Evolutionary conservation across 1,284 basidiomycete genomes (phyloP).

Genomic region (Malassezia japonica): DNA sequence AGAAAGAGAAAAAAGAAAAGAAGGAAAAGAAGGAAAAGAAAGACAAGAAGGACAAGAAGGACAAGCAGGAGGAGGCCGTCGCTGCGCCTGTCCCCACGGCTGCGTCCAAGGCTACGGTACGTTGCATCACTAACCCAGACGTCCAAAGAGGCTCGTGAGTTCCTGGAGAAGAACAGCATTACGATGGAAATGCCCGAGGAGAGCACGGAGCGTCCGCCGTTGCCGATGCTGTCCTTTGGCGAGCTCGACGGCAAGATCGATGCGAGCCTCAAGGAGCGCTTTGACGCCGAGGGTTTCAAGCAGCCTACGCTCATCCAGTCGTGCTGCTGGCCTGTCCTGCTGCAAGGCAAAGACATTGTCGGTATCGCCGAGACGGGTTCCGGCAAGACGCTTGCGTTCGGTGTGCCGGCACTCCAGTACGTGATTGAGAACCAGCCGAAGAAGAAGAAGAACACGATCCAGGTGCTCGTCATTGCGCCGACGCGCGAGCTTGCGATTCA

Average conservation of each 20-base stretch:
- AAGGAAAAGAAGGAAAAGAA: neutral
- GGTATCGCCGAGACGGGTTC: slow-evolving; percentile 88
- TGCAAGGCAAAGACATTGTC: slow-evolving; percentile 75
- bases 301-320: slow-evolving; percentile 92
- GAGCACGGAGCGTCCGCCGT: slow-evolving; percentile 51
- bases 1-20: slow-evolving; percentile 3
- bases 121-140: slow-evolving; percentile 36
- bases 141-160: slow-evolving; percentile 32
- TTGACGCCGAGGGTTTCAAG: slow-evolving; percentile 63
- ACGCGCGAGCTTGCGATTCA: slow-evolving; percentile 91
- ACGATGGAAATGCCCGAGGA: slow-evolving; percentile 45
- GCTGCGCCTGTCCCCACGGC: neutral
- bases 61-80: neutral
- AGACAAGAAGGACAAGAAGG: slow-evolving; percentile 1
- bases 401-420: slow-evolving; percentile 71
- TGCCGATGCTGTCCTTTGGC: slow-evolving; percentile 64
- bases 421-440: slow-evolving; percentile 23
- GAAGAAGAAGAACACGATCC: slow-evolving; percentile 52
- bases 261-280: slow-evolving; percentile 53
- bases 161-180: slow-evolving; percentile 40
- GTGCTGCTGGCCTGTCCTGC: slow-evolving; percentile 82
- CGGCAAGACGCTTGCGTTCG: slow-evolving; percentile 94
- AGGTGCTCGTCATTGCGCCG: slow-evolving; percentile 78
- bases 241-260: slow-evolving; percentile 62
- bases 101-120: neutral